Conservation (phyloP, 2,329 filamentous ascomycete species). For the Scedosporium aurantiacum region DNA sequence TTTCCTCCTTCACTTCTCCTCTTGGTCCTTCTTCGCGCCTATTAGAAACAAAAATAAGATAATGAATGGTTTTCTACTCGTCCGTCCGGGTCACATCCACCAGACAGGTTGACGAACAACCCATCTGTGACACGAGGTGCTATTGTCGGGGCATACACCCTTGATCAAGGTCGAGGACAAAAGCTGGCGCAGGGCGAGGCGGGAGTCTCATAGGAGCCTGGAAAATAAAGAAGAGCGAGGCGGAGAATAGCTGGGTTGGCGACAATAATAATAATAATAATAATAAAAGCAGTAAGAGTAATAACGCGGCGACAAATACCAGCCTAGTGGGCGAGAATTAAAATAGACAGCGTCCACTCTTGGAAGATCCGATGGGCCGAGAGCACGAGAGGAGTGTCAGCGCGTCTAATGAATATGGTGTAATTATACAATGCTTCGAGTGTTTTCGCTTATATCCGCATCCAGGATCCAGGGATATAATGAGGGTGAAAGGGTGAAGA, state of each 20-base stretch:
- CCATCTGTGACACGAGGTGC: conserved; percentile 1
- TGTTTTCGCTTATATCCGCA: not conserved
- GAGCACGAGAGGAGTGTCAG: not conserved
- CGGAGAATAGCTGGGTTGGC: not conserved
- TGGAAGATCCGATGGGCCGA: conserved; percentile 3
- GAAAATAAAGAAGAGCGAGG: not conserved
- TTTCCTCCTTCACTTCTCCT: too few species aligned
- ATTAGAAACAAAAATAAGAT: too few species aligned
- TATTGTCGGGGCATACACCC: conserved; percentile 2
- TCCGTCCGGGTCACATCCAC: conserved; percentile 2
- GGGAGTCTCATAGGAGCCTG: not conserved
- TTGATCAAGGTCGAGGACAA: conserved; percentile 1
- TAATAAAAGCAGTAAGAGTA: too few species aligned
- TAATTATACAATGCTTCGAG: not conserved
- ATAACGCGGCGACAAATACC: not conserved
- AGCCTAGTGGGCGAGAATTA: not conserved
- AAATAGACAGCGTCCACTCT: not conserved
- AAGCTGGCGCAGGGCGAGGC: not conserved
- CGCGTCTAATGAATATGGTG: not conserved
- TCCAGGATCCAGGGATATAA: too few species aligned
- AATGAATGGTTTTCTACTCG: not conserved
- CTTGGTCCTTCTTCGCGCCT: too few species aligned
- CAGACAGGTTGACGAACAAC: conserved; percentile 3
- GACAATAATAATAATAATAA: not conserved
- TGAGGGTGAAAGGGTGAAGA: too few species aligned